Conservation (phyloP, 2,329 filamentous ascomycete species). For the Hypoxylon sp. region DNA sequence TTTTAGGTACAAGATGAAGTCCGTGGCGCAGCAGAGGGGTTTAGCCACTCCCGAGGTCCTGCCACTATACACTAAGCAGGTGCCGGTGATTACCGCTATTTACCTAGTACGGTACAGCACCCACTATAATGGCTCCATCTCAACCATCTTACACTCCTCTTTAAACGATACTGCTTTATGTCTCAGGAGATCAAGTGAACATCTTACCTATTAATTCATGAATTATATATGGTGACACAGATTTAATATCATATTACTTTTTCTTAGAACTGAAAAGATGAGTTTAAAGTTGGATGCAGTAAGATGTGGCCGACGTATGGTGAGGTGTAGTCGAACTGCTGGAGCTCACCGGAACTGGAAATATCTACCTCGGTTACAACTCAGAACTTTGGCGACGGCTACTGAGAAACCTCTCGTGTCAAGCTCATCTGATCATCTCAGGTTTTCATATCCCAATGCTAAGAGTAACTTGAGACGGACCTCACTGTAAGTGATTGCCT, state of each 20-base stretch:
- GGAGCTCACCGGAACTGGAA: conserved; percentile 15
- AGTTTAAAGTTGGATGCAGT: conserved; percentile 21
- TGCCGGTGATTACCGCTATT: neutral
- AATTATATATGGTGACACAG: neutral
- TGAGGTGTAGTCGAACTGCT: conserved; percentile 33
- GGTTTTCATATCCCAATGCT: conserved; percentile 32
- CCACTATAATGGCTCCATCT: conserved; percentile 20
- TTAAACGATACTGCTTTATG: neutral
- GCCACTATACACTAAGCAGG: neutral
- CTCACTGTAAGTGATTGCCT: conserved; percentile 43
- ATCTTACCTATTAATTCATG: neutral
- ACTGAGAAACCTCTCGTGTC: conserved; percentile 36
- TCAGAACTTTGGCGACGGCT: conserved; percentile 35
- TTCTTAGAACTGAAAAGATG: conserved; percentile 22
- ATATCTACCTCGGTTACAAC: conserved; percentile 17
- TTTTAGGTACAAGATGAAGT: neutral
- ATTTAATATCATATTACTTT: neutral
- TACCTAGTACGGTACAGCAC: neutral
- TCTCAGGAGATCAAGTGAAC: neutral
- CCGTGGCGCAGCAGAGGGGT: conserved; percentile 13
- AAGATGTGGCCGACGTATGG: conserved; percentile 26
- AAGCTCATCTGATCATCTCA: conserved; percentile 34
- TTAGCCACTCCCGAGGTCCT: conserved; percentile 21
- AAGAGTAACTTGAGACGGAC: conserved; percentile 38
- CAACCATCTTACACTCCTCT: conserved; percentile 13